Percentiles rank a stretch among this genome's conserved stretches.
Evolutionary conservation across 768 basidiomycete genomes (phyloP).

Genomic region (Russula foetens): DNA sequence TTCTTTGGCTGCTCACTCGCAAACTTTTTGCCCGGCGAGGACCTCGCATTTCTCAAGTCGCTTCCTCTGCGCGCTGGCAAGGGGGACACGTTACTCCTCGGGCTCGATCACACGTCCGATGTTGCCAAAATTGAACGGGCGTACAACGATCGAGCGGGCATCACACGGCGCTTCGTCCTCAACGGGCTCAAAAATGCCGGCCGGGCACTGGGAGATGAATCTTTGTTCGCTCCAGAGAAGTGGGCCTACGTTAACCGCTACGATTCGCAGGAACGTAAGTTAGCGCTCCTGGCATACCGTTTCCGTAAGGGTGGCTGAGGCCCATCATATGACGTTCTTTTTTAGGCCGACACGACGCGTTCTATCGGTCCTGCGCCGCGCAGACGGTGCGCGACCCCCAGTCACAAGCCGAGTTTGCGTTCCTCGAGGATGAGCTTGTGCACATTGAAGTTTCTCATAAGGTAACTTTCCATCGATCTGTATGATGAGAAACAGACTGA

Average conservation of each 20-base stretch:
- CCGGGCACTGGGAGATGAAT: conserved; percentile 55
- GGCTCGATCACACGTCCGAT: conserved; percentile 81
- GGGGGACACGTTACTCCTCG: conserved; percentile 81
- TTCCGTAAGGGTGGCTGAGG: not conserved
- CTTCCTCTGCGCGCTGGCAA: conserved; percentile 68
- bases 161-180: conserved; percentile 74
- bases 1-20: conserved; percentile 92
- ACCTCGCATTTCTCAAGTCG: conserved; percentile 63
- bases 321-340: not conserved
- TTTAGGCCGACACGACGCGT: conserved; percentile 77
- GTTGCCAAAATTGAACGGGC: conserved; percentile 67
- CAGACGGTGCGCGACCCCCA: conserved; percentile 51
- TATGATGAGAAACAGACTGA: not conserved
- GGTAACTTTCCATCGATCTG: conserved; percentile 35
- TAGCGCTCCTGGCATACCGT: not conserved
- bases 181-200: conserved; percentile 74
- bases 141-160: conserved; percentile 75
- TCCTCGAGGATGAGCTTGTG: conserved; percentile 67
- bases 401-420: conserved; percentile 36
- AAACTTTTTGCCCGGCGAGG: conserved; percentile 72
- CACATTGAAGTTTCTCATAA: conserved; percentile 86
- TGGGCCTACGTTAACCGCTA: conserved; percentile 67
- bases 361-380: conserved; percentile 55
- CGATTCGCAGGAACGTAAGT: conserved; percentile 47
- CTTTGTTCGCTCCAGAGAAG: conserved; percentile 51